phyloP scores from a whole-genome alignment of 768 basidiomycete species.

The Serendipita indica region DNA sequence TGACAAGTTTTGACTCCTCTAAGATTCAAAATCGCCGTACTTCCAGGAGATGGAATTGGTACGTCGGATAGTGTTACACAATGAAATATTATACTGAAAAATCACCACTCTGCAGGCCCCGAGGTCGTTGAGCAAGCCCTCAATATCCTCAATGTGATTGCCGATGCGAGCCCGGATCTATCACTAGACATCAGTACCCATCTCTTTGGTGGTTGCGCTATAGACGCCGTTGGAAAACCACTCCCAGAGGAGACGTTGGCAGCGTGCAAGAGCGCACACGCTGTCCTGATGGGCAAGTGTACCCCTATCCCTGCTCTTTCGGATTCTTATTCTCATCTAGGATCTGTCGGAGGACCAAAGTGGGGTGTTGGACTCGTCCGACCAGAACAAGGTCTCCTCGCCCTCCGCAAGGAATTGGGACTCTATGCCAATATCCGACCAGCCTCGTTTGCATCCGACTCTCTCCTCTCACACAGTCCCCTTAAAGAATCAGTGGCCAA shows the following conservation, averaged over 20 bases:
- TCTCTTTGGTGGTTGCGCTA: constrained; percentile 84
- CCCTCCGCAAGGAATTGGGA: constrained; percentile 80
- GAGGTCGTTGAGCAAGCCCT: constrained; percentile 80
- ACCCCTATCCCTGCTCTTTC: not conserved
- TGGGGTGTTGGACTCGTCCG: constrained; percentile 87
- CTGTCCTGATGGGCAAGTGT: constrained; percentile 77
- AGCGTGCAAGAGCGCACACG: constrained; percentile 87
- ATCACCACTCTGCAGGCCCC: constrained; percentile 41
- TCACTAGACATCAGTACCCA: constrained; percentile 60
- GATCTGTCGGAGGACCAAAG: constrained; percentile 96
- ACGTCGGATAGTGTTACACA: constrained; percentile 18
- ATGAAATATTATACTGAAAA: not conserved
- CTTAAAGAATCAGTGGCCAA: constrained; percentile 67
- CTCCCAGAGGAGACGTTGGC: constrained; percentile 71
- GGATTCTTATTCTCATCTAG: constrained; percentile 28
- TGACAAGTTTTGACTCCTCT: not conserved
- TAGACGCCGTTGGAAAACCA: constrained; percentile 76
- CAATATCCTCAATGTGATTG: constrained; percentile 62
- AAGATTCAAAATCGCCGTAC: constrained; percentile 77
- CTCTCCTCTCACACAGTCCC: constrained; percentile 76
- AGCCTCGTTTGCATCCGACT: constrained; percentile 85
- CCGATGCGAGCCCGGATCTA: constrained; percentile 44
- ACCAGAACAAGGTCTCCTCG: constrained; percentile 82
- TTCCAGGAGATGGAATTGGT: constrained; percentile 98
- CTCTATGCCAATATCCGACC: constrained; percentile 98